Conservation (phyloP, 495 filamentous ascomycete genomes). For the Melanomma pulvis-pyrius region DNA sequence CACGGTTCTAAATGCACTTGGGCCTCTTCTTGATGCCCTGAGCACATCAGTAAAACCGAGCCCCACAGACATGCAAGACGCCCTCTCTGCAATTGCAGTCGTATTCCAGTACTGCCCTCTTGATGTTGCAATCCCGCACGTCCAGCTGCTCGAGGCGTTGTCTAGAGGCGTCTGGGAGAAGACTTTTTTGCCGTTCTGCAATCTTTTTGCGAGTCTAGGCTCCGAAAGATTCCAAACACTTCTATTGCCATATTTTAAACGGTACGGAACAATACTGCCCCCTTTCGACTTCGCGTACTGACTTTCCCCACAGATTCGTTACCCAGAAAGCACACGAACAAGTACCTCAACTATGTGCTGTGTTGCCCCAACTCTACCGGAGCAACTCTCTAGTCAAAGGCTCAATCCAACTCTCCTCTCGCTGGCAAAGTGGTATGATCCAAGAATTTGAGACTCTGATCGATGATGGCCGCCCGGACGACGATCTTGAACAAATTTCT, state of each 20-base stretch:
- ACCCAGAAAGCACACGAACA: constrained; percentile 32
- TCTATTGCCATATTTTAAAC: constrained; percentile 78
- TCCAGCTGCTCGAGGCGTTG: constrained; percentile 63
- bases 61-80: constrained; percentile 40
- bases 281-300: neutral
- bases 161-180: constrained; percentile 62
- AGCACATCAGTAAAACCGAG: constrained; percentile 13
- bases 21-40: constrained; percentile 12
- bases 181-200: constrained; percentile 82
- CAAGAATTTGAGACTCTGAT: constrained; percentile 12
- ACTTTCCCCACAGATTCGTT: constrained; percentile 30
- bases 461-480: neutral
- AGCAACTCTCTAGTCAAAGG: neutral
- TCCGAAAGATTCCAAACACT: constrained; percentile 75
- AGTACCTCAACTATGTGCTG: constrained; percentile 20
- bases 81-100: constrained; percentile 59
- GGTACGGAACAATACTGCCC: constrained; percentile 51
- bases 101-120: constrained; percentile 75
- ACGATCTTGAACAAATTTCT: neutral
- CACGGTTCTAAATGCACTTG: constrained; percentile 58
- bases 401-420: constrained; percentile 9
- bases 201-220: constrained; percentile 72
- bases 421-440: constrained; percentile 15
- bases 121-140: constrained; percentile 71
- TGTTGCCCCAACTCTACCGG: constrained; percentile 21